Percentiles rank a stretch among this genome's conserved stretches.
Evolutionary conservation across 257 asterid genomes (phyloP).

Genomic region (Ocimum tenuiflorum): DNA sequence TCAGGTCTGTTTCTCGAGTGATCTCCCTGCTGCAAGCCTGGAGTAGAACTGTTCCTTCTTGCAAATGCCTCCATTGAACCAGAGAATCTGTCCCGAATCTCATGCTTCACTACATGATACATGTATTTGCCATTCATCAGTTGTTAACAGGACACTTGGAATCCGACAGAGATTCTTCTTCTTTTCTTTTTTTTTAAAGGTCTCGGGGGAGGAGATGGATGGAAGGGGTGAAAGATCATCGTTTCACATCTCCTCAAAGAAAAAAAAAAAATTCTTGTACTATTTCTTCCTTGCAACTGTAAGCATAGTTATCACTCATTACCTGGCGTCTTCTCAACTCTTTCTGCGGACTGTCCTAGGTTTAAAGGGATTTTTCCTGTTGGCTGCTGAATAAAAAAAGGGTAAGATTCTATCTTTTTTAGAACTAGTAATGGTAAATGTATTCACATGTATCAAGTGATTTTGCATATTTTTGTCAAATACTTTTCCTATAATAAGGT

Average conservation of each 20-base stretch:
- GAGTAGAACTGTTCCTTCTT: slow-evolving; percentile 48
- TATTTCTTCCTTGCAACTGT: neutral
- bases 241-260: neutral
- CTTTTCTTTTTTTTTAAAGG: neutral
- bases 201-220: neutral
- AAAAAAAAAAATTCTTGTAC: neutral
- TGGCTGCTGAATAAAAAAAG: slow-evolving; percentile 39
- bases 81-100: slow-evolving; percentile 45
- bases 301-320: neutral
- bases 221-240: neutral
- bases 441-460: no score
- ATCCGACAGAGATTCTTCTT: neutral
- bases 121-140: slow-evolving; percentile 9
- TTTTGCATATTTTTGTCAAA: no score
- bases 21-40: slow-evolving; percentile 62
- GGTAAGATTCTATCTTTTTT: slow-evolving; percentile 5
- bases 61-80: slow-evolving; percentile 54
- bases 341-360: slow-evolving; percentile 56
- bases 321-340: slow-evolving; percentile 66
- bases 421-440: no score
- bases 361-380: slow-evolving; percentile 52
- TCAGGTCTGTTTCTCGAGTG: slow-evolving; percentile 54
- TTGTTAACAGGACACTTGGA: neutral
- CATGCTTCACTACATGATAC: slow-evolving; percentile 49
- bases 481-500: no score